A percentile compares a stretch with the other conserved stretches of the same genome.
Evolutionary conservation across 108 stramenopile species (phyloP).

Genomic region (Skeletonema potamos): DNA sequence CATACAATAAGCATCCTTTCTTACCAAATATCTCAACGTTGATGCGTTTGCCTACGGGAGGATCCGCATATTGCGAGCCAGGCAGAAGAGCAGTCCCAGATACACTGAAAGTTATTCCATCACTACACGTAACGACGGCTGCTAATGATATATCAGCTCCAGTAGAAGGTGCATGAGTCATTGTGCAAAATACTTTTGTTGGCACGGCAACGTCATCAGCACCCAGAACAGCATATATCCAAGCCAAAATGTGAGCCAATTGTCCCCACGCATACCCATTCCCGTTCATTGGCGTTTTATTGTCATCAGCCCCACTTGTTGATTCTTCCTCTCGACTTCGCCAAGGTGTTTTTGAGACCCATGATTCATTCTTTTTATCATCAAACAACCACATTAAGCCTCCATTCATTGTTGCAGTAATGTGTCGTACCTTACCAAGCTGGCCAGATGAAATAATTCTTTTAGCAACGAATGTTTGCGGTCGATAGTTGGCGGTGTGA

Average conservation of each 20-base stretch:
- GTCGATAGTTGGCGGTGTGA: slow-evolving; percentile 72
- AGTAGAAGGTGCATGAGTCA: slow-evolving; percentile 59
- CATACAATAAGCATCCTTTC: slow-evolving; percentile 37
- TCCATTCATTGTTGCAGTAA: slow-evolving; percentile 43
- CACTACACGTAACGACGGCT: slow-evolving; percentile 62
- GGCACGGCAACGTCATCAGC: slow-evolving; percentile 36
- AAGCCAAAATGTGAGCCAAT: slow-evolving; percentile 64
- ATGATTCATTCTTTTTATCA: slow-evolving; percentile 31
- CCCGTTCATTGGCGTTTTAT: slow-evolving; percentile 38
- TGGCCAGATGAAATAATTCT: slow-evolving; percentile 38
- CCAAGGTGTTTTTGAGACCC: slow-evolving; percentile 55
- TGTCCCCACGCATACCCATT: slow-evolving; percentile 86
- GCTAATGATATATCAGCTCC: slow-evolving; percentile 70
- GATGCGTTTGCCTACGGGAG: slow-evolving; percentile 63
- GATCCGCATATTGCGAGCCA: slow-evolving; percentile 64
- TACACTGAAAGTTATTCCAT: slow-evolving; percentile 50
- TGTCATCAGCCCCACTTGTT: background rate
- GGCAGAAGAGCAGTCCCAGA: slow-evolving; percentile 66
- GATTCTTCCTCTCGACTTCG: background rate
- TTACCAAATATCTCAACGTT: slow-evolving; percentile 67
- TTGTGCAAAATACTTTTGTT: slow-evolving; percentile 51
- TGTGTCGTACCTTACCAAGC: slow-evolving; percentile 41
- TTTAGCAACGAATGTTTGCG: slow-evolving; percentile 57
- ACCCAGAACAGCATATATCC: slow-evolving; percentile 54
- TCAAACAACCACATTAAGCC: slow-evolving; percentile 50